Evolutionary conservation across 2,329 filamentous ascomycete genomes (phyloP).

Genomic region (Epichloe typhina): DNA sequence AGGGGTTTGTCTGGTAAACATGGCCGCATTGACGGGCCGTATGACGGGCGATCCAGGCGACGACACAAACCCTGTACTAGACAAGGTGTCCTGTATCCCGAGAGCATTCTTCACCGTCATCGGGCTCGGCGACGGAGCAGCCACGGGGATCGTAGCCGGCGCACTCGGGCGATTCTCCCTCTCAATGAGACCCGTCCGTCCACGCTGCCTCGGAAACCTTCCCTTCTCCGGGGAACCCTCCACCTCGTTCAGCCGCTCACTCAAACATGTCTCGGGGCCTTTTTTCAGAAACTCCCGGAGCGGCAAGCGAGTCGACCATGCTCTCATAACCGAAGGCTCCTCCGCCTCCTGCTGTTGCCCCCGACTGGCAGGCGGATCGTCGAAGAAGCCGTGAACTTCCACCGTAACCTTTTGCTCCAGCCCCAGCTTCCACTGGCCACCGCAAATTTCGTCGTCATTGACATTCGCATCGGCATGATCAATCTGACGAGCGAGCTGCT

Average conservation of each 20-base stretch:
- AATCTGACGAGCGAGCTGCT: constrained; percentile 21
- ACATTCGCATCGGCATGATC: constrained; percentile 19
- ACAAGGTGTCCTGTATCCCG: constrained; percentile 18
- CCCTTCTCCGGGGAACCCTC: constrained; percentile 18
- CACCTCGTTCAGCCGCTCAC: constrained; percentile 34
- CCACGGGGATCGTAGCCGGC: not conserved
- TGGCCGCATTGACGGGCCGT: constrained; percentile 14
- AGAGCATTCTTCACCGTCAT: constrained; percentile 18
- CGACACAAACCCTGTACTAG: constrained; percentile 5
- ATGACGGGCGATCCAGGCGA: constrained; percentile 20
- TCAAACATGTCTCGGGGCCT: constrained; percentile 41
- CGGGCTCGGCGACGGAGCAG: constrained; percentile 4
- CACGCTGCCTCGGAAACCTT: constrained; percentile 16
- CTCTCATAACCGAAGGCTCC: constrained; percentile 23
- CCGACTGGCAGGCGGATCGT: constrained; percentile 24
- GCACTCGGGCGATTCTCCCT: constrained; percentile 2
- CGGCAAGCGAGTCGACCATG: constrained; percentile 38
- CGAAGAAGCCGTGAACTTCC: constrained; percentile 46
- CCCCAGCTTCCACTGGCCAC: constrained; percentile 30
- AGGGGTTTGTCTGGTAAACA: not conserved
- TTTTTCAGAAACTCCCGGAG: constrained; percentile 40
- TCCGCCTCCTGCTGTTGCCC: not conserved
- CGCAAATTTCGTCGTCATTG: constrained; percentile 9
- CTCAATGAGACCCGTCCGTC: constrained; percentile 14
- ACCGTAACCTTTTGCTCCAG: constrained; percentile 41